Base-by-base conservation (phyloP, 2,329 filamentous ascomycete genomes). In the Westerdykella ornata region DNA sequence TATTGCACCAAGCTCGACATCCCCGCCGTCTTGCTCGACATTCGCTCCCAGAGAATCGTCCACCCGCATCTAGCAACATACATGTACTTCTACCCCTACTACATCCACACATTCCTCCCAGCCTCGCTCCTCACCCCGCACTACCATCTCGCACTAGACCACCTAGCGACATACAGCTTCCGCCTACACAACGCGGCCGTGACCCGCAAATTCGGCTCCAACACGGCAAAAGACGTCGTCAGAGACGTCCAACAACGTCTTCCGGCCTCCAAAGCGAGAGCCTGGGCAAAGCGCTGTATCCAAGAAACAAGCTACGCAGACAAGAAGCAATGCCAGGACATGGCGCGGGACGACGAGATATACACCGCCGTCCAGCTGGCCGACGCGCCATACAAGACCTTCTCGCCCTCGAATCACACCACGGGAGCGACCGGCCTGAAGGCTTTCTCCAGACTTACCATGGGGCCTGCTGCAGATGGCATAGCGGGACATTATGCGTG, bases 41-140 rank as follows among this genome's bases (percentile, higher is more conserved):
- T 51, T 7, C 19, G 38, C 7, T 46, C 47, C 8, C 57, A 60
- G 28, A 35, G 52, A 6, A 50, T 65, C 20, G 42, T 38, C 1
- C 48, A 42, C 41, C 42, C 49, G 6, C 48, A 57, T 20, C 45
- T 61, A 1, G 47, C 45, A 2, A 54, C 45, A 0, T 64, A 63
- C 42, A 56, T 64, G 47, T 61, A 53, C 48, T 64, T 54, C 40
- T 59, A 49, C 44, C 54, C 48, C 2, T 61, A 56, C 49, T 64
- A 64, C 50, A 50, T 60, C 38, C 47, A 56, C 46, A 54, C 53
- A 0, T 54, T 60, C 35, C 48, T 64, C 2, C 55, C 59, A 0
- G 3, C 41, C 5, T 47, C 49, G 1, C 19, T 63, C 2, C 38
- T 44, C 0, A 45, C 37, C 0, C 37, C 48, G 1, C 62, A 64